phyloP scores from a whole-genome alignment of 495 filamentous ascomycete species.

The Annulohypoxylon stygium region DNA sequence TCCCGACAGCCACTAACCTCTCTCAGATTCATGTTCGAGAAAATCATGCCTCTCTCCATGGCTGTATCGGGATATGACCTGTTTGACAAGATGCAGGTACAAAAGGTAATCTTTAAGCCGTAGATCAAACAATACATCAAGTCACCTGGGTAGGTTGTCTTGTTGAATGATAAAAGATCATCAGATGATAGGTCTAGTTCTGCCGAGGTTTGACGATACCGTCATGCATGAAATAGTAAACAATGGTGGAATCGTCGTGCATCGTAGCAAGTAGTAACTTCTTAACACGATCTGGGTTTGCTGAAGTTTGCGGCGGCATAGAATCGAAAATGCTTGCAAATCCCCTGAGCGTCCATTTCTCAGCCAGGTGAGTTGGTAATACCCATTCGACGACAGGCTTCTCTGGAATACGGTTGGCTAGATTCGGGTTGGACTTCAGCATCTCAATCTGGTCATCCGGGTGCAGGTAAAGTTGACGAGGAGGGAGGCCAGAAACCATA shows the following conservation, averaged over 20 bases:
- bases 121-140: slow-evolving; percentile 9
- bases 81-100: slow-evolving; percentile 92
- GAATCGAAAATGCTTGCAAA: slow-evolving; percentile 87
- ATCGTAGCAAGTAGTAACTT: slow-evolving; percentile 84
- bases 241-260: slow-evolving; percentile 90
- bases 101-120: slow-evolving; percentile 80
- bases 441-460: slow-evolving; percentile 91
- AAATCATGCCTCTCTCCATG: slow-evolving; percentile 87
- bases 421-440: slow-evolving; percentile 67
- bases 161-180: slow-evolving; percentile 1
- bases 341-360: slow-evolving; percentile 82
- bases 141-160: not conserved
- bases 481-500: slow-evolving; percentile 89
- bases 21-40: slow-evolving; percentile 89
- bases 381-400: slow-evolving; percentile 83
- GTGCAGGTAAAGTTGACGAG: slow-evolving; percentile 87
- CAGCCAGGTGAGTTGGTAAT: slow-evolving; percentile 82
- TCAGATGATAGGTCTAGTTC: slow-evolving; percentile 68
- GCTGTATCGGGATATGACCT: slow-evolving; percentile 91
- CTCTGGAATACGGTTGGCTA: slow-evolving; percentile 56
- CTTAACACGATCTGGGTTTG: slow-evolving; percentile 67
- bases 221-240: slow-evolving; percentile 95
- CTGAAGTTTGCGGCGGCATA: slow-evolving; percentile 65
- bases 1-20: slow-evolving; percentile 12
- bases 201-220: slow-evolving; percentile 96